Evolutionary conservation across 257 asterid genomes (phyloP), one percentile per base, ranked within the genome.

Genomic region (Forsythia viridissima): DNA sequence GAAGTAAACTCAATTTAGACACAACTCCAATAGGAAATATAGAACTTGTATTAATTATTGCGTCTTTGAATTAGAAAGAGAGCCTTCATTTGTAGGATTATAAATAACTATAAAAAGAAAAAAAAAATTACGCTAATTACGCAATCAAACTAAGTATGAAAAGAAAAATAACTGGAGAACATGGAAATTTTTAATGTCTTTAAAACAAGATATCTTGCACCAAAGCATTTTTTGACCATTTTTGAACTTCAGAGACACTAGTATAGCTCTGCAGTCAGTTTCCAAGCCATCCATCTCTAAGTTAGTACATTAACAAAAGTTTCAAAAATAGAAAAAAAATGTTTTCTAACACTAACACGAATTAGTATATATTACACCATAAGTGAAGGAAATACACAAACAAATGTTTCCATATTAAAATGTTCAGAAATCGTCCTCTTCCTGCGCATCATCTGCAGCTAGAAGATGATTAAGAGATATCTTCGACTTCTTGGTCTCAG

Each of bases 381-480:
- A 20, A 59, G 36, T 13, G 67, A 20, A 6, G 36, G 24, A 59
- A 59, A 59, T 57, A 57, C 36, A 59, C 39, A 63, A 8, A 24
- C 16, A 63, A 30, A 63, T 24, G 65, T 55, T 55, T 55, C 65
- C 65, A 55, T 55, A n/a, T 55, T 5, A 55, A 55, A n/a, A 55
- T n/a, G 16, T 63, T 30, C 13, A 63, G 39, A 63, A 8, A 63
- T 74, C 85, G 0, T 85, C 97, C 38, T 92, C 96, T 55, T 91
- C 96, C 57, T 79, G 88, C 13, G 83, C 77, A 78, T 93, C 98
- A 80, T 96, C 98, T 59, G 89, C 82, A 71, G 97, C 88, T 15
- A 96, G 75, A 79, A 96, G 97, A 88, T 93, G 99, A 77, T 87
- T 84, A 4, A 96, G 94, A 41, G 96, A 79, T 38, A 96, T 89